Conservation (phyloP, 1,284 basidiomycete species). For the Rhodotorula sp. region DNA sequence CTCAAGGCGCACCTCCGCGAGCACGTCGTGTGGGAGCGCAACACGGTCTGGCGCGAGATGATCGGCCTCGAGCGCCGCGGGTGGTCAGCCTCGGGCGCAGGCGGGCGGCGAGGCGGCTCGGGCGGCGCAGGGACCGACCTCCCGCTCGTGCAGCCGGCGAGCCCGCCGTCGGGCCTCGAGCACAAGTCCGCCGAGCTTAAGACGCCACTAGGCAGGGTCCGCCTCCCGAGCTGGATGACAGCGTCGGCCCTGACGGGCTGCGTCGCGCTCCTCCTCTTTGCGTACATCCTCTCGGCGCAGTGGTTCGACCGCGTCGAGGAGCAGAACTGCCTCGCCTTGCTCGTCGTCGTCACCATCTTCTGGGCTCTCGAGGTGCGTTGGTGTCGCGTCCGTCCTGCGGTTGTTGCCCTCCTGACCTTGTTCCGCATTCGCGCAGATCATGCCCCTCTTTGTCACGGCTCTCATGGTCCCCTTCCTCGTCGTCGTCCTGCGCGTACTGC, state of each 20-base stretch:
- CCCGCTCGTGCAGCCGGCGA: constrained; percentile 56
- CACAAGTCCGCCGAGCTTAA: constrained; percentile 58
- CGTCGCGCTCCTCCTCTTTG: constrained; percentile 63
- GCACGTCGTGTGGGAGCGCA: constrained; percentile 84
- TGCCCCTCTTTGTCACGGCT: constrained; percentile 95
- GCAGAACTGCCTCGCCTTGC: constrained; percentile 86
- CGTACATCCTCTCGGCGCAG: constrained; percentile 62
- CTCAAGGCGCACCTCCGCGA: constrained; percentile 87
- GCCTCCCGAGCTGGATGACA: constrained; percentile 58
- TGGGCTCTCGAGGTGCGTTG: constrained; percentile 88
- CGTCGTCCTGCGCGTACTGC: constrained; percentile 82
- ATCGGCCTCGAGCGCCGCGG: constrained; percentile 62
- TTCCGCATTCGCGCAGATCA: constrained; percentile 61
- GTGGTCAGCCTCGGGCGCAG: constrained; percentile 53
- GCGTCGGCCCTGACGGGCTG: constrained; percentile 64
- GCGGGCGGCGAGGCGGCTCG: constrained; percentile 47
- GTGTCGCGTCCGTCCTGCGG: not conserved
- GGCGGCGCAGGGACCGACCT: constrained; percentile 30
- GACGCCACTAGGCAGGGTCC: constrained; percentile 65
- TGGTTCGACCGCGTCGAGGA: constrained; percentile 71
- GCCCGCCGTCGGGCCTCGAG: constrained; percentile 4
- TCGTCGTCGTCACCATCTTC: constrained; percentile 87
- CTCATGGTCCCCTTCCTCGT: constrained; percentile 84
- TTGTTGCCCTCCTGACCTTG: not conserved
- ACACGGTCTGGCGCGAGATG: constrained; percentile 98